A percentile compares a stretch with the other conserved stretches of the same genome.
phyloP scores from a whole-genome alignment of 1,284 basidiomycete species.

The Melampsora abietis-canadensis region DNA sequence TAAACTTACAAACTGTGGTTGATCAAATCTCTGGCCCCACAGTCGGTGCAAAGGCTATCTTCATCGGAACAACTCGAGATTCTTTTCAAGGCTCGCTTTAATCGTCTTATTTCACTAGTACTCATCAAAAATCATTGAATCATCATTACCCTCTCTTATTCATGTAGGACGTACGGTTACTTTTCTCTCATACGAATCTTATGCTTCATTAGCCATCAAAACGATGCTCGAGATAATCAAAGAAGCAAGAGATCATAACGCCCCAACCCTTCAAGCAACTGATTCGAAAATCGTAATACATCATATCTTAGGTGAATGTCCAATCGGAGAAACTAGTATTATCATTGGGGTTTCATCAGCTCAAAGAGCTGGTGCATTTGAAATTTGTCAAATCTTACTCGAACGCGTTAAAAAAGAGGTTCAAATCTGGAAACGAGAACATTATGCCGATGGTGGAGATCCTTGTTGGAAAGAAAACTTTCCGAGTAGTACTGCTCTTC shows the following conservation, averaged over 20 bases:
- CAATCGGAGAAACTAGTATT: constrained; percentile 74
- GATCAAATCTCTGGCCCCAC: constrained; percentile 45
- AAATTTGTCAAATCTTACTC: constrained; percentile 72
- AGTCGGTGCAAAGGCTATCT: constrained; percentile 49
- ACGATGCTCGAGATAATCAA: constrained; percentile 35
- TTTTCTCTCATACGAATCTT: constrained; percentile 51
- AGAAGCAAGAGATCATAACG: background rate
- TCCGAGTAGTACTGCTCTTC: too few relatives aligned
- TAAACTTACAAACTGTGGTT: constrained; percentile 46
- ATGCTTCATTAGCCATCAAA: constrained; percentile 48
- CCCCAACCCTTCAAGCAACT: background rate
- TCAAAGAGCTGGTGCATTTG: constrained; percentile 75
- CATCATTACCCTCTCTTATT: constrained; percentile 4
- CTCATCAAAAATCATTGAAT: background rate
- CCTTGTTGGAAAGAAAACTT: constrained; percentile 50
- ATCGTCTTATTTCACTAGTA: background rate
- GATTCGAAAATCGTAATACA: constrained; percentile 59
- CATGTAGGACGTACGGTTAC: constrained; percentile 47
- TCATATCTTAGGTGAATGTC: constrained; percentile 75
- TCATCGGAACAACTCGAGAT: constrained; percentile 50
- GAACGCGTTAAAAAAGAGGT: constrained; percentile 77
- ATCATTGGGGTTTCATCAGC: constrained; percentile 81
- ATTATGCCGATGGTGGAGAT: constrained; percentile 62
- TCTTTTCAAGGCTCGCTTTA: constrained; percentile 46
- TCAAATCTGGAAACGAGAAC: constrained; percentile 86